These are phyloP conservation scores for Casuarina cunninghamiana DNA, from an alignment of 306 rosid species.

Conservation along the genomic window DNA sequence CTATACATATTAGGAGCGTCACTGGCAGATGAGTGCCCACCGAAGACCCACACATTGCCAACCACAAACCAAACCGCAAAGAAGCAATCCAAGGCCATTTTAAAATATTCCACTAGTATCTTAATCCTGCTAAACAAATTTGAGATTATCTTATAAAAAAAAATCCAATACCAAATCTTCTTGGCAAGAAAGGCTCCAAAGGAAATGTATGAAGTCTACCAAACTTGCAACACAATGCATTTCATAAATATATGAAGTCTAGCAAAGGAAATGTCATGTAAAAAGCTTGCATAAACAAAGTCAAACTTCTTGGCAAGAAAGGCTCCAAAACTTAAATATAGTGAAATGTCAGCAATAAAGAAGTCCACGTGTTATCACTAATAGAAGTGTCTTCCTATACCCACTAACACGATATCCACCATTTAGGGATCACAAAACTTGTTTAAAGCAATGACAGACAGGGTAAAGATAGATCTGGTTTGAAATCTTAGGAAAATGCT, in stretches of 20 bases:
- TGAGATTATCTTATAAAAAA: background rate
- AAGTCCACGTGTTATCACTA: background rate
- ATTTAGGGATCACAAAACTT: background rate
- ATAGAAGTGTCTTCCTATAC: background rate
- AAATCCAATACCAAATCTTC: background rate
- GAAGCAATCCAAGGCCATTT: conserved; percentile 94
- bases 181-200: too few relatives aligned
- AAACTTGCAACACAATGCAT: background rate
- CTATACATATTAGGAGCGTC: conserved; percentile 93
- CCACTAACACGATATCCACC: background rate
- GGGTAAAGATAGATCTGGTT: background rate
- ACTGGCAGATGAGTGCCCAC: conserved; percentile 69
- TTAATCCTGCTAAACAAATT: conserved; percentile 58
- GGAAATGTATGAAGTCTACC: background rate
- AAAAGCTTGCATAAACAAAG: background rate
- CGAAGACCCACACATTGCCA: conserved; percentile 98
- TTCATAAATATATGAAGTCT: background rate
- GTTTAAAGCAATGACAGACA: background rate
- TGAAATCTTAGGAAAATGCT: background rate
- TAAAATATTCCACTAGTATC: conserved; percentile 78
- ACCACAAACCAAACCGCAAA: conserved; percentile 98
- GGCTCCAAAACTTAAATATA: background rate
- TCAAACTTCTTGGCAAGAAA: background rate
- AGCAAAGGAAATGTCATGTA: background rate
- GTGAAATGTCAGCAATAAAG: background rate